Evolutionary conservation across 352 stramenopile species (phyloP).

Genomic region (Aphanomyces invadans): DNA sequence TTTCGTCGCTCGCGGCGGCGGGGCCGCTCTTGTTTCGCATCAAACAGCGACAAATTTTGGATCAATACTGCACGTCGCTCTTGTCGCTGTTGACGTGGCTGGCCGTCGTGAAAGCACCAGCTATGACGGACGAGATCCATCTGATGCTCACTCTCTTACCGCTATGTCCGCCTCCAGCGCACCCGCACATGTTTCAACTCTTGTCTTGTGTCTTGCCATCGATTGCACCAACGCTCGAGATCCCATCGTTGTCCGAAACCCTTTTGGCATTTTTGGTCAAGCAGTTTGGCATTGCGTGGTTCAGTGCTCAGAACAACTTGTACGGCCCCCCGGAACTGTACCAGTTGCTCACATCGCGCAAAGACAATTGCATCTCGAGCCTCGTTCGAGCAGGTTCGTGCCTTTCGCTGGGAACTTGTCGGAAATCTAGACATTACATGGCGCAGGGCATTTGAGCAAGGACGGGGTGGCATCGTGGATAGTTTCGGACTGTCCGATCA

Average conservation of each 20-base stretch:
- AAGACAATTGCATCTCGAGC: constrained; percentile 6
- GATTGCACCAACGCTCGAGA: neutral
- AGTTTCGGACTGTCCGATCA: neutral
- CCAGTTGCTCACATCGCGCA: neutral
- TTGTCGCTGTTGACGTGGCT: constrained; percentile 30
- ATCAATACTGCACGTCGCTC: constrained; percentile 31
- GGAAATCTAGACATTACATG: too few species aligned
- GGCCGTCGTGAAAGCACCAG: neutral
- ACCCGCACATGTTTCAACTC: constrained; percentile 1
- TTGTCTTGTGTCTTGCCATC: neutral
- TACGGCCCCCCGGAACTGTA: constrained; percentile 14
- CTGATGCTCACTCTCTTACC: constrained; percentile 11
- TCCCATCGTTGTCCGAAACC: neutral
- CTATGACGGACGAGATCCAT: neutral
- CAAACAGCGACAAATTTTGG: constrained; percentile 30
- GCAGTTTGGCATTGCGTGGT: constrained; percentile 7
- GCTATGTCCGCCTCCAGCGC: neutral
- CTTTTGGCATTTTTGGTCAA: constrained; percentile 1
- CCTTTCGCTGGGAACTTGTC: too few species aligned
- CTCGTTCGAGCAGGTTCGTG: constrained; percentile 2
- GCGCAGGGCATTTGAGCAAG: neutral
- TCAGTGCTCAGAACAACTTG: neutral
- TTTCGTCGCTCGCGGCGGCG: constrained; percentile 27
- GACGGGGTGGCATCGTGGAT: constrained; percentile 19
- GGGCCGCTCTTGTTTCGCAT: constrained; percentile 37